These are phyloP conservation scores for Hericium coralloides DNA, from an alignment of 768 basidiomycete species.

Conservation along the genomic window DNA sequence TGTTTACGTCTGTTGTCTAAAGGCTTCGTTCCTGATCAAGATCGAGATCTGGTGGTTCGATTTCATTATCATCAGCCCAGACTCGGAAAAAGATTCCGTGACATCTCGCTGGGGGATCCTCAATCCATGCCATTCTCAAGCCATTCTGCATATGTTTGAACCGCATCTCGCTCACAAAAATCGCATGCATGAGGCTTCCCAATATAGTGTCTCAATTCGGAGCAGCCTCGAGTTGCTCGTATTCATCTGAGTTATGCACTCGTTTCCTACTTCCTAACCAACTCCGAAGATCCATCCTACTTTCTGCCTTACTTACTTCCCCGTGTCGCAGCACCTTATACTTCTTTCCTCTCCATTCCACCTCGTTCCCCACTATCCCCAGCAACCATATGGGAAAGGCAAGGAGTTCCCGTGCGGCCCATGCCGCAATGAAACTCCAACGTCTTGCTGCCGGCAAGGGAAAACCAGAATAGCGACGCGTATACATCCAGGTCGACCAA, in stretches of 20 bases:
- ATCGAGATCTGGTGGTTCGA: background rate
- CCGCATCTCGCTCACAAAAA: too few relatives aligned
- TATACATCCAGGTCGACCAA: constrained; percentile 78
- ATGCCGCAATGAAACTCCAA: constrained; percentile 64
- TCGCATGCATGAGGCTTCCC: too few relatives aligned
- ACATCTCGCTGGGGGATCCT: background rate
- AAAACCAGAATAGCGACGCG: constrained; percentile 59
- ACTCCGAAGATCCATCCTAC: constrained; percentile 1
- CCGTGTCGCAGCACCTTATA: constrained; percentile 75
- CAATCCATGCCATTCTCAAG: background rate
- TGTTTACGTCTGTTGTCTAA: constrained; percentile 18
- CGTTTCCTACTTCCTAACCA: constrained; percentile 11
- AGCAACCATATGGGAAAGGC: constrained; percentile 84
- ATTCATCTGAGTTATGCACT: constrained; percentile 20
- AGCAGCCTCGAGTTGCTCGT: constrained; percentile 24
- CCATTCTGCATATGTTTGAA: too few relatives aligned
- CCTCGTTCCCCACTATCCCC: constrained; percentile 72
- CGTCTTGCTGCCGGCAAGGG: constrained; percentile 39
- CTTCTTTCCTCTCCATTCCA: constrained; percentile 78
- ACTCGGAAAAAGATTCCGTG: background rate
- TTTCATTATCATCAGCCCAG: too few relatives aligned
- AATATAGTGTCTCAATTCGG: too few relatives aligned
- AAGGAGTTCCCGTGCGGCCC: constrained; percentile 70
- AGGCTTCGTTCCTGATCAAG: constrained; percentile 9
- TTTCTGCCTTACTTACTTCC: constrained; percentile 35